Evolutionary conservation across 2,329 filamentous ascomycete genomes (phyloP), one percentile per base, ranked within the genome.

Genomic region (Pseudogymnoascus sp.): DNA sequence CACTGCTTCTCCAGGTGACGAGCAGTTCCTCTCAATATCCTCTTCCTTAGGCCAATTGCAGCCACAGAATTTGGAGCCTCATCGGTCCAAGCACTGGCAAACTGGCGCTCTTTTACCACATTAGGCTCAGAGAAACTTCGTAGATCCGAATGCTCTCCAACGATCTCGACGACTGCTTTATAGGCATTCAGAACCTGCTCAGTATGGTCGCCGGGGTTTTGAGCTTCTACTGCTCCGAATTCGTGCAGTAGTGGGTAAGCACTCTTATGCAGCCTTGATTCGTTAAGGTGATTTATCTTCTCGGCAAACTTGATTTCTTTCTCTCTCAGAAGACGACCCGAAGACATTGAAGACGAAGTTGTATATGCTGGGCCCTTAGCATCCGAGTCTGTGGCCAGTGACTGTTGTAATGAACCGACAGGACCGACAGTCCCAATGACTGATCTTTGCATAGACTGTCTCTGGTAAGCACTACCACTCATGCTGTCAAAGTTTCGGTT

Each of bases 271-370:
- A 89, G 75, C 63, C 93, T 85, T 63, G 86, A 82, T 63, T 84
- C 77, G 73, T 97, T 97, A 69, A 97, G 82, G 56, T 82, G 80
- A 71, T 88, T 89, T 61, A 97, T 84, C 73, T 90, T 90, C 62
- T 89, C 86, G 5, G 90, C 87, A 70, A 95, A 89, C 70, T 86
- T 87, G 63, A 84, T 82, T 76, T 97, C 92, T 77, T 95, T 95
- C 74, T 95, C 90, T 59, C 92, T 85, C 67, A 89, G 77, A 70
- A 90, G 86, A 50, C 91, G 85, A 72, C 94, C 86, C 67, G 92
- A 89, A 18, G 84, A 80, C 28, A 35, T 35, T 33, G 50, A 35
- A 21, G 50, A 53, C 14, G 25, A 56, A 33, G 50, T 35, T n/a
- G 82, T 70, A 42, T 38, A 50, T 31, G 76, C 77, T 60, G 81